A percentile compares a stretch with the other conserved stretches of the same genome.
phyloP scores from a whole-genome alignment of 169 alveolate species.

The Theileria annulata region DNA sequence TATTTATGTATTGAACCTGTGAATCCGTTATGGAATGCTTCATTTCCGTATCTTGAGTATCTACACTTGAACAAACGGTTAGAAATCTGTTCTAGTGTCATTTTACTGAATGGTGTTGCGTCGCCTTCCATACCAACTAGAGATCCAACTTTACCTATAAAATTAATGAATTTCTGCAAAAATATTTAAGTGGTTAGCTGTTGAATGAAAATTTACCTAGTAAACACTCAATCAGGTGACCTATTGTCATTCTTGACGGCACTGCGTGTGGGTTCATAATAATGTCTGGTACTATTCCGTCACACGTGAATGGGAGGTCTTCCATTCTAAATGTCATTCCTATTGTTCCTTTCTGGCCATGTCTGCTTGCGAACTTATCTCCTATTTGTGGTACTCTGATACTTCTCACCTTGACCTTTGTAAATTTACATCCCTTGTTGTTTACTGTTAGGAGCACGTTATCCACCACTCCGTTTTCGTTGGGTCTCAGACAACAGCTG shows the following conservation, averaged over 20 bases:
- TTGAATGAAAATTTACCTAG: slow-evolving; percentile 33
- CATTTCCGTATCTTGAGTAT: slow-evolving; percentile 97
- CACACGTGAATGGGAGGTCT: slow-evolving; percentile 97
- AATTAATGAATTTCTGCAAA: neutral
- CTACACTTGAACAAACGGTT: slow-evolving; percentile 94
- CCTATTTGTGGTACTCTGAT: slow-evolving; percentile 98
- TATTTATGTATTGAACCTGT: slow-evolving; percentile 81
- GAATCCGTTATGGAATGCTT: slow-evolving; percentile 96
- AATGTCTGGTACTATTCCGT: slow-evolving; percentile 98
- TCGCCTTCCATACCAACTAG: slow-evolving; percentile 98
- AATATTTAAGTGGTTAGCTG: no score
- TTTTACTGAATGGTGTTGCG: slow-evolving; percentile 99
- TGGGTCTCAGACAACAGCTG: slow-evolving; percentile 89
- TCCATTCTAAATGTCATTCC: slow-evolving; percentile 99
- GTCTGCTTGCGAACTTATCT: slow-evolving; percentile 98
- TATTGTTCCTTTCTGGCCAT: slow-evolving; percentile 99
- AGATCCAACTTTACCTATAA: slow-evolving; percentile 92
- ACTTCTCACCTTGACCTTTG: slow-evolving; percentile 95
- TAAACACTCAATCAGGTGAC: slow-evolving; percentile 99
- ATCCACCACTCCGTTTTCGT: slow-evolving; percentile 94
- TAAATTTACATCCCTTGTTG: slow-evolving; percentile 93
- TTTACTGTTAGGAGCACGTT: slow-evolving; percentile 96
- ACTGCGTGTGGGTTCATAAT: slow-evolving; percentile 99
- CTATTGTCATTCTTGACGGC: slow-evolving; percentile 99
- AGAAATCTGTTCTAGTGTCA: slow-evolving; percentile 96